Evolutionary conservation across 345 rosid genomes (phyloP).

Genomic region (Aquilaria sinensis): DNA sequence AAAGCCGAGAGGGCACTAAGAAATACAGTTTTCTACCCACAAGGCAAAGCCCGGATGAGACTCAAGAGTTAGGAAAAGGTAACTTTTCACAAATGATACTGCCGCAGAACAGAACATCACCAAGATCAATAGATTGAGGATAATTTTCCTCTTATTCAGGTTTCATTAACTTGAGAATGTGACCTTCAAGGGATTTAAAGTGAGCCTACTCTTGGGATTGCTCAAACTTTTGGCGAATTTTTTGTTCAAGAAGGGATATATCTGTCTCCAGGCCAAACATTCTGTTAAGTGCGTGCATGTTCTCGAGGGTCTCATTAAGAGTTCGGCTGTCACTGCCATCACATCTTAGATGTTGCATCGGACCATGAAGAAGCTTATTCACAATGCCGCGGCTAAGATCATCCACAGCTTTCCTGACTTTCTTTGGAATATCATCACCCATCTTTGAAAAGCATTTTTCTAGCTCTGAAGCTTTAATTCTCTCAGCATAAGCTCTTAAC

Average conservation of each 20-base stretch:
- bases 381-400: conserved; percentile 91
- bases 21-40: conserved; percentile 7
- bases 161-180: conserved; percentile 3
- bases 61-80: conserved; percentile 15
- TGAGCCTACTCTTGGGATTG: conserved; percentile 42
- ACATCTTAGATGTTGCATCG: conserved; percentile 98
- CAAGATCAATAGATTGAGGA: conserved; percentile 8
- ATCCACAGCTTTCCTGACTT: conserved; percentile 75
- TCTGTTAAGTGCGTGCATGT: conserved; percentile 96
- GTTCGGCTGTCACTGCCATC: conserved; percentile 78
- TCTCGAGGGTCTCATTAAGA: conserved; percentile 81
- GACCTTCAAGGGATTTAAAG: not conserved
- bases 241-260: conserved; percentile 59
- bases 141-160: conserved; percentile 19
- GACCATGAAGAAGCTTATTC: conserved; percentile 94
- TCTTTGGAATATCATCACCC: conserved; percentile 91
- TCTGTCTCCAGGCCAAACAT: conserved; percentile 90
- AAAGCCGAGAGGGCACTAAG: conserved; percentile 5
- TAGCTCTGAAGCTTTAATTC: conserved; percentile 70
- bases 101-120: not conserved
- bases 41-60: not conserved
- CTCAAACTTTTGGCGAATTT: conserved; percentile 71
- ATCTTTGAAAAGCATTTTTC: conserved; percentile 89
- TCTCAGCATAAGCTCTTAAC: conserved; percentile 86
- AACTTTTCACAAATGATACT: conserved; percentile 12